These are phyloP conservation scores for Maudiozyma turicensis DNA, from an alignment of 805 yeast species.

Conservation along the genomic window DNA sequence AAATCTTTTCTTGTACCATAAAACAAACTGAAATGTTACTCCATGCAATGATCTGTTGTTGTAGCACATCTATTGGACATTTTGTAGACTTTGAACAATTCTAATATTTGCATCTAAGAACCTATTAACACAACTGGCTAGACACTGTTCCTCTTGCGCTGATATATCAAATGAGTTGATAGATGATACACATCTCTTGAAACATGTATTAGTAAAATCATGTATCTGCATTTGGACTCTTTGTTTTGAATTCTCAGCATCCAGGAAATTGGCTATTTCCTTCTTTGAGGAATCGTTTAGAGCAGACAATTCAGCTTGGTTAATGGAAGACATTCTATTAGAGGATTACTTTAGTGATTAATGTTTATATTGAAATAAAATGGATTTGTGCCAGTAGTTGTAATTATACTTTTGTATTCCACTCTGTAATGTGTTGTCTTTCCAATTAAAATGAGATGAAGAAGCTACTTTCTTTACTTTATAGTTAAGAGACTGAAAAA, in stretches of 20 bases:
- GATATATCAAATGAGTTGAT: constrained; percentile 42
- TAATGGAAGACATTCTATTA: constrained; percentile 27
- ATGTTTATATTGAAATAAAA: neutral
- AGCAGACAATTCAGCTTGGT: constrained; percentile 33
- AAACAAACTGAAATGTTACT: no score
- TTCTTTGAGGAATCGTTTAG: constrained; percentile 63
- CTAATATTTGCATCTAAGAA: constrained; percentile 81
- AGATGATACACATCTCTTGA: constrained; percentile 65
- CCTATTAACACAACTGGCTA: constrained; percentile 72
- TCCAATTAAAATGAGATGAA: no score
- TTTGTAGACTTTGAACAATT: constrained; percentile 51
- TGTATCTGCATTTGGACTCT: constrained; percentile 84
- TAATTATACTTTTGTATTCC: no score
- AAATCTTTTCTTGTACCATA: no score
- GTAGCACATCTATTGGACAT: constrained; percentile 12
- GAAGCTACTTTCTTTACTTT: no score
- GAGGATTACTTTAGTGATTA: neutral
- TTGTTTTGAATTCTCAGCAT: constrained; percentile 75
- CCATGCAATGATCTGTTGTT: no score
- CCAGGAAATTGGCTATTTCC: constrained; percentile 68
- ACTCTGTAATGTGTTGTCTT: no score
- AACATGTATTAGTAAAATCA: constrained; percentile 81
- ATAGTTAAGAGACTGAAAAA: no score
- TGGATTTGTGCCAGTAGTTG: no score
- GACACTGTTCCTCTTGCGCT: constrained; percentile 57